Base-by-base conservation (phyloP, 2,329 filamentous ascomycete species). In the Xylaria digitata region DNA sequence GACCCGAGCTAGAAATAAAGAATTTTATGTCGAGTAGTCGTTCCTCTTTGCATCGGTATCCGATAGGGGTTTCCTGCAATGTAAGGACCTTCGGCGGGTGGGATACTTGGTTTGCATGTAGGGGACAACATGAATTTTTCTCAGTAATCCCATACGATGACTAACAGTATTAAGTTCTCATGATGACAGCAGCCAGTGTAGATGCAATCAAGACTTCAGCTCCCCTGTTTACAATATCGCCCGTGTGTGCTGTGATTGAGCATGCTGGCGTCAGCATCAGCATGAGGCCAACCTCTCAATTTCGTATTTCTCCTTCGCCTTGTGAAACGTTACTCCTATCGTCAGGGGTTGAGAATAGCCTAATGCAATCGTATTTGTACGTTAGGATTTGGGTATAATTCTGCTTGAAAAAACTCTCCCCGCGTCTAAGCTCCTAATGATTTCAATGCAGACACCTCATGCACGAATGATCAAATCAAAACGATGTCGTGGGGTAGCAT, bases 261-360 rank as follows among this genome's bases (percentile, higher is more conserved):
- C 21, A 40, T n/a, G 62, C 56, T 65, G 56, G 62, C 62, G 62
- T 55, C 63, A 65, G 63, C 63, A 46, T 26, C 26, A 26, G 26
- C 26, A 30, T 52, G 46, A 61, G 48, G 52, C 6, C 37, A 30
- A 40, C 46, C 57, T 52, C 30, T 52, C 30, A 17, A 40, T 37
- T 43, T 61, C 46, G 30, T 56, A 46, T 61, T 49, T 34, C 42
- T 9, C 50, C 23, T 9, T 50, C 23, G 8, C 6, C 32, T 56
- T 21, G 48, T 37, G 49, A 42, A 60, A 50, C 45, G 6, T 34
- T 55, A 40, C 43, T 45, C 13, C 17, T 46, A 30, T 46, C 34
- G 15, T 9, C 17, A 17, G 21, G 8, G 21, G 21, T 13, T 15
- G 26, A 21, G 11, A 53, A n/a, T 34, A 30, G 49, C 34, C 46